phyloP scores from a whole-genome alignment of 2,329 filamentous ascomycete species.

The Fusarium sp. region DNA sequence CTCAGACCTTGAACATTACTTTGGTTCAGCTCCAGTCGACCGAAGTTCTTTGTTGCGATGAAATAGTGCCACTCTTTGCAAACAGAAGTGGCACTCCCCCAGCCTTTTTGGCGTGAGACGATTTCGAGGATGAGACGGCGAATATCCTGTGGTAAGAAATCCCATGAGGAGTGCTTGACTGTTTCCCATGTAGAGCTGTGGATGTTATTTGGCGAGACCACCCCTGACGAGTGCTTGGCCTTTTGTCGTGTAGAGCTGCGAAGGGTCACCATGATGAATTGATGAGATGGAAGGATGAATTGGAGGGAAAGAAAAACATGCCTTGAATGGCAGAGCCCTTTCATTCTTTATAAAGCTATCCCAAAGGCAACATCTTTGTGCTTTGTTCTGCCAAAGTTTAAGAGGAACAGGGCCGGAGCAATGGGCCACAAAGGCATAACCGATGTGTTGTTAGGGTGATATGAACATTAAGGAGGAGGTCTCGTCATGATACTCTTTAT shows the following conservation, averaged over 20 bases:
- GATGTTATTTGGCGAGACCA: too few relatives aligned
- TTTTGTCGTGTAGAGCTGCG: too few relatives aligned
- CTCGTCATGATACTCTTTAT: too few relatives aligned
- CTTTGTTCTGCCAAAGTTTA: background rate
- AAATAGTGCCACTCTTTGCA: conserved; percentile 3
- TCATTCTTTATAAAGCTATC: too few relatives aligned
- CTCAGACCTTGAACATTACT: background rate
- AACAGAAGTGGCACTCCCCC: background rate
- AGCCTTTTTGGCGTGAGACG: background rate
- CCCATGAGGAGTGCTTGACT: background rate
- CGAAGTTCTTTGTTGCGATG: background rate
- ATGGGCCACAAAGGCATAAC: too few relatives aligned
- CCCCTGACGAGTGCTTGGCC: too few relatives aligned
- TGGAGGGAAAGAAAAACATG: background rate
- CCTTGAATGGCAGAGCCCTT: too few relatives aligned
- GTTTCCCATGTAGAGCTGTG: background rate
- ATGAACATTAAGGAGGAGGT: too few relatives aligned
- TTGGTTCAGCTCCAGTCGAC: background rate
- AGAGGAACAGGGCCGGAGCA: background rate
- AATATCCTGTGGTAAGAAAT: background rate
- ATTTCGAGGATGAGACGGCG: background rate
- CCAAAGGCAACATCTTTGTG: background rate
- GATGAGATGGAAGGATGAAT: background rate
- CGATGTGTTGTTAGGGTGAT: too few relatives aligned
- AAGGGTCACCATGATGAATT: background rate